These are phyloP conservation scores for Clathrus columnatus DNA, from an alignment of 768 basidiomycete species.

Conservation along the genomic window DNA sequence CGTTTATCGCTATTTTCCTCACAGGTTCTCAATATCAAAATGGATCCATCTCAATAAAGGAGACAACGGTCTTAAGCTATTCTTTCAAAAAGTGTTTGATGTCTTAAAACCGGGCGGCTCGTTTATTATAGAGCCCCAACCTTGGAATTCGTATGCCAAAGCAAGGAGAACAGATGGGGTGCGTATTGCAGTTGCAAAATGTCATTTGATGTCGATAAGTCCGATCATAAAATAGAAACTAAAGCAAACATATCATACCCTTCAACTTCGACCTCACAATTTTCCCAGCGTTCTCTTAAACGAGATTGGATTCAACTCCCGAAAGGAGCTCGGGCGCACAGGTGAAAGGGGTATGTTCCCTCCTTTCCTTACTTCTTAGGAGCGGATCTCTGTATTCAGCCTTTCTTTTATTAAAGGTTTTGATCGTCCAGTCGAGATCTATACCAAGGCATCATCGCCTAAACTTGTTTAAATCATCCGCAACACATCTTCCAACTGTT, in stretches of 20 bases:
- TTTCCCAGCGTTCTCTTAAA: conserved; percentile 44
- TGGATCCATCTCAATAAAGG: conserved; percentile 86
- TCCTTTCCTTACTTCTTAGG: neutral
- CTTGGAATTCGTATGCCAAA: conserved; percentile 78
- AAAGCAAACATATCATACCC: conserved; percentile 46
- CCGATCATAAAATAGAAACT: conserved; percentile 35
- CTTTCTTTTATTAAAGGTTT: conserved; percentile 42
- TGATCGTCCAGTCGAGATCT: conserved; percentile 54
- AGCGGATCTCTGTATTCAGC: conserved; percentile 3
- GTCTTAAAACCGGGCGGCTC: conserved; percentile 54
- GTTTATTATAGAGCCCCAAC: conserved; percentile 77
- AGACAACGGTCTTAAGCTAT: conserved; percentile 58
- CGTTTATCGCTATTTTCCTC: neutral
- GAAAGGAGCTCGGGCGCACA: conserved; percentile 38
- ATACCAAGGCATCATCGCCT: conserved; percentile 32
- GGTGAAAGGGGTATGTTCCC: conserved; percentile 55
- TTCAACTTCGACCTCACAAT: conserved; percentile 54
- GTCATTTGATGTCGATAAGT: no score
- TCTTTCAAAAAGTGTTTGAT: conserved; percentile 55
- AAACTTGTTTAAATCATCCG: conserved; percentile 16
- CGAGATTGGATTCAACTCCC: conserved; percentile 53
- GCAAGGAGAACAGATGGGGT: conserved; percentile 63
- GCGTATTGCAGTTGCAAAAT: conserved; percentile 9
- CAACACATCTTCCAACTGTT: conserved; percentile 45
- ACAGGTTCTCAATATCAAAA: conserved; percentile 78